Evolutionary conservation across 2,329 filamentous ascomycete species (phyloP).

Genomic region (Sporothrix globosa): DNA sequence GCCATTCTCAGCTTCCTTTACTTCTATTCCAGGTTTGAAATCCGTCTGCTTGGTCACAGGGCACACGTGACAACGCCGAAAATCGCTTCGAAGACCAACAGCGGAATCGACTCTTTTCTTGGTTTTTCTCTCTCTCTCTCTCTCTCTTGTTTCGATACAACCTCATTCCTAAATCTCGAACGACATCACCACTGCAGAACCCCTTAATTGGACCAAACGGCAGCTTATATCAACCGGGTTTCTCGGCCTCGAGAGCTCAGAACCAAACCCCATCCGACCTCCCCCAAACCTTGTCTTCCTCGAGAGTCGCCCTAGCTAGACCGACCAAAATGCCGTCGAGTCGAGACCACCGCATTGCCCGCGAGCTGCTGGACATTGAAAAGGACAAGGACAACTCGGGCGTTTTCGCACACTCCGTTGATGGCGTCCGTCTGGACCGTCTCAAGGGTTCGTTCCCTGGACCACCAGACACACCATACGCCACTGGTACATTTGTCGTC

Average conservation of each 20-base stretch:
- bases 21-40: neutral
- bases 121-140: neutral
- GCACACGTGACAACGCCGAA: neutral
- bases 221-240: neutral
- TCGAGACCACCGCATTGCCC: slow-evolving; percentile 65
- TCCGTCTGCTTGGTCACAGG: neutral
- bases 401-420: slow-evolving; percentile 68
- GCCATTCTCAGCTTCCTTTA: neutral
- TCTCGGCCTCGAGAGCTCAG: neutral
- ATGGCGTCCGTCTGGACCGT: slow-evolving; percentile 73
- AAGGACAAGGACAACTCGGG: slow-evolving; percentile 73
- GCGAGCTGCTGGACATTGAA: slow-evolving; percentile 76
- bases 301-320: too few relatives aligned
- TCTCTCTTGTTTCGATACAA: neutral
- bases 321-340: slow-evolving; percentile 52
- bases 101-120: neutral
- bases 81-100: neutral
- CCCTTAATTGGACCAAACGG: neutral
- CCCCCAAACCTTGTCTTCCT: neutral
- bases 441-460: slow-evolving; percentile 82
- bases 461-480: slow-evolving; percentile 91
- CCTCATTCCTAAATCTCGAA: too few relatives aligned
- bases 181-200: neutral
- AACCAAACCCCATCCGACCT: neutral
- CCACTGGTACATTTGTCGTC: slow-evolving; percentile 78